Conservation (phyloP, 2,329 filamentous ascomycete genomes). For the Pseudogymnoascus sp. region DNA sequence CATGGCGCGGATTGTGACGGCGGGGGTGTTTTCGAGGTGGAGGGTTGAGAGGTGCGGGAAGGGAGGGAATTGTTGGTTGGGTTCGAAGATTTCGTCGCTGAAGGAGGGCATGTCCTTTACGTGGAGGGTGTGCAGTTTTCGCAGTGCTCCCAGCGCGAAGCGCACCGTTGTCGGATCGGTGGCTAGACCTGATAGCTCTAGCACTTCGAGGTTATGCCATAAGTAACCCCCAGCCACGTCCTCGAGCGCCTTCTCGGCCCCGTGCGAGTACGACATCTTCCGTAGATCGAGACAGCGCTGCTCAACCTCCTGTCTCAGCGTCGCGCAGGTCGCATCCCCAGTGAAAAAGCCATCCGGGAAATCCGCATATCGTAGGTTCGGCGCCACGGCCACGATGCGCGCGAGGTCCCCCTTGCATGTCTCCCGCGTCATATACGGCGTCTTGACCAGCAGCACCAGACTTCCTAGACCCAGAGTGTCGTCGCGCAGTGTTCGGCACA, state of each 20-base stretch:
- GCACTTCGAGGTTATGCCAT: slow-evolving; percentile 63
- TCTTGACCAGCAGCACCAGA: slow-evolving; percentile 71
- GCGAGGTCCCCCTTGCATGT: slow-evolving; percentile 77
- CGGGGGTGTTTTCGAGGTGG: slow-evolving; percentile 60
- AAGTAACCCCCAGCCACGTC: slow-evolving; percentile 53
- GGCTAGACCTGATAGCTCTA: slow-evolving; percentile 60
- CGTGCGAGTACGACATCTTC: slow-evolving; percentile 78
- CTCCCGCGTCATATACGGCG: slow-evolving; percentile 87
- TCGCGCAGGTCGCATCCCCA: slow-evolving; percentile 66
- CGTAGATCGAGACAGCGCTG: slow-evolving; percentile 73
- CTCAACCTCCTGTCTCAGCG: slow-evolving; percentile 76
- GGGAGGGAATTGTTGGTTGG: slow-evolving; percentile 55
- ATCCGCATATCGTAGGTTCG: slow-evolving; percentile 82
- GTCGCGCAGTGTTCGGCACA: slow-evolving; percentile 75
- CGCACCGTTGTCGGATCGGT: slow-evolving; percentile 65
- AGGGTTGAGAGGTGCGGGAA: slow-evolving; percentile 70
- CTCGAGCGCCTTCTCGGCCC: slow-evolving; percentile 70
- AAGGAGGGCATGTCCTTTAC: slow-evolving; percentile 61
- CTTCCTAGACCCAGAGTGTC: slow-evolving; percentile 57
- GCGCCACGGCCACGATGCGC: slow-evolving; percentile 73
- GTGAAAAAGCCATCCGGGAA: slow-evolving; percentile 80
- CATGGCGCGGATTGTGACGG: slow-evolving; percentile 64
- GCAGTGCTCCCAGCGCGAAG: slow-evolving; percentile 59
- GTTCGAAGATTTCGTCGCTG: slow-evolving; percentile 66
- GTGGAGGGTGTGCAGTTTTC: slow-evolving; percentile 63